Evolutionary conservation across 2,329 filamentous ascomycete species (phyloP), one percentile per base, ranked within the genome.

Genomic region (Colletotrichum navitas): DNA sequence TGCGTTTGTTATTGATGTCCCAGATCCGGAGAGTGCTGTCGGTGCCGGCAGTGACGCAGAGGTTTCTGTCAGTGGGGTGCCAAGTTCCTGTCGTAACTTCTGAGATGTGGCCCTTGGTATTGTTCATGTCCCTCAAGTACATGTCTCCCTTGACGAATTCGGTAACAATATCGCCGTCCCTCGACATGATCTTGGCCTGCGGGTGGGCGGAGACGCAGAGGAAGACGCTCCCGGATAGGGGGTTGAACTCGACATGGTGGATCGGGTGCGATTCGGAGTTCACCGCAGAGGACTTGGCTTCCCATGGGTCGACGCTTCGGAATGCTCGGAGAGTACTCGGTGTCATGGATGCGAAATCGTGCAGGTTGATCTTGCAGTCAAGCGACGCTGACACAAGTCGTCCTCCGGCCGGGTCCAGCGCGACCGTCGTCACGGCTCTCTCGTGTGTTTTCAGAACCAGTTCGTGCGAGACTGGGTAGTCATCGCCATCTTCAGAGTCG

Each of bases 71-170:
- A 2, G 91, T 91, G 0, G 96, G 96, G 81, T 95, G 94, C 96
- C 96, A 99, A 49, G 92, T 92, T 29, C 94, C 95, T 29, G 92
- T 93, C 4, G 94, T 94, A 51, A 98, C 89, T 81, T 98, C 96
- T 5, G 95, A 95, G 63, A 98, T 91, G 81, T 99, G 96, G 1
- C 96, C 96, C 80, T 98, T 98, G 5, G 96, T 99, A 80, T 98
- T 95, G 82, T 98, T 90, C 92, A 98, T 97, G 80, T 99, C 96
- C 66, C 95, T 89, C 75, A 99, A 84, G 78, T 99, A 99, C 95
- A 98, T 98, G 80, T 99, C 96, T 56, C 96, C 96, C 83, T 99
- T 99, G 76, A 94, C 92, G 75, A 97, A 98, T 78, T 98, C 94
- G 1, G 92, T 92, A 60, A 97, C 77, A 10, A 93, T 87, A 55